Conservation (phyloP, 164 flowering plant genomes). For the Umbellularia californica region DNA sequence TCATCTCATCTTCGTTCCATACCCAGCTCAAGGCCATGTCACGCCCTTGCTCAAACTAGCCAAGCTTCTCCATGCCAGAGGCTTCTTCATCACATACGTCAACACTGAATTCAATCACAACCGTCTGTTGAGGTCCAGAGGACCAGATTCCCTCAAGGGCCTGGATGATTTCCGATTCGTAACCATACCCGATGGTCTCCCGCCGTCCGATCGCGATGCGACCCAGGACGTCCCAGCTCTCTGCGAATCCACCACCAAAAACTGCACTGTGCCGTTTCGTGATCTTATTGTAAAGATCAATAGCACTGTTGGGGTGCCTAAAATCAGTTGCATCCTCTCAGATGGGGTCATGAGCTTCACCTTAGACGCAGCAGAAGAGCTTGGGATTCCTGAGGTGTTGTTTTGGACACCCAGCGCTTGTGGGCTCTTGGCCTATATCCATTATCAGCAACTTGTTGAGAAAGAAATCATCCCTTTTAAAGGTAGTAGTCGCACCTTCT, state of each 20-base stretch:
- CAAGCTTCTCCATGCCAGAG: conserved; percentile 38
- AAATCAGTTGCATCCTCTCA: conserved; percentile 38
- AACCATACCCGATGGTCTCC: conserved; percentile 51
- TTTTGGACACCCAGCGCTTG: conserved; percentile 55
- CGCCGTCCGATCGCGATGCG: conserved; percentile 27
- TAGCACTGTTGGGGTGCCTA: conserved; percentile 19
- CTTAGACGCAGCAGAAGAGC: conserved; percentile 23
- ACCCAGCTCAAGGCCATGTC: conserved; percentile 47
- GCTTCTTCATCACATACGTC: conserved; percentile 41
- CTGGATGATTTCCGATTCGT: conserved; percentile 33
- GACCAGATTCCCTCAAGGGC: conserved; percentile 28
- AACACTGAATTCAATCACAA: conserved; percentile 19
- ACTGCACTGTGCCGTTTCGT: conserved; percentile 29
- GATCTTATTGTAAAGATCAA: conserved; percentile 28
- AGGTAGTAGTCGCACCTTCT: conserved; percentile 26
- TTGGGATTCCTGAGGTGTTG: conserved; percentile 33
- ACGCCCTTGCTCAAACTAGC: conserved; percentile 39
- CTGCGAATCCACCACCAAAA: conserved; percentile 21
- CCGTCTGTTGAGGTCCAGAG: conserved; percentile 37
- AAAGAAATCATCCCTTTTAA: conserved; percentile 38
- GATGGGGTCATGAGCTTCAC: conserved; percentile 40
- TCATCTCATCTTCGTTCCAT: conserved; percentile 38
- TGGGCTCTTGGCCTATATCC: conserved; percentile 39
- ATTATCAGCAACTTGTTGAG: conserved; percentile 23
- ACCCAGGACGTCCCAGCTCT: conserved; percentile 48